Conservation (phyloP, 75 land plant species). For the Gnetum montanum region DNA sequence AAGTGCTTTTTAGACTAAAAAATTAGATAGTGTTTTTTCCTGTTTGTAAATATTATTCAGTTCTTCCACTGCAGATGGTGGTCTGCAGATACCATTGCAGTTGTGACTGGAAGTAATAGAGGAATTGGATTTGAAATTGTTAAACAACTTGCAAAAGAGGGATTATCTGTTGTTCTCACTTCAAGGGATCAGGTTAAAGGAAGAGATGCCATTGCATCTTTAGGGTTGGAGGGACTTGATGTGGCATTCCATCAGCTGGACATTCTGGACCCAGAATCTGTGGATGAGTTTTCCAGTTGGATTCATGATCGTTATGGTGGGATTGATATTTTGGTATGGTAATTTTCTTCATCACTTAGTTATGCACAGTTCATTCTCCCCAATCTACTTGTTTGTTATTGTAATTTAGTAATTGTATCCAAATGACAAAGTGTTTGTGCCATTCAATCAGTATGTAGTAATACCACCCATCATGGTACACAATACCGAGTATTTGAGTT, state of each 20-base stretch:
- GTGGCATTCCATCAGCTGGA: constrained; percentile 60
- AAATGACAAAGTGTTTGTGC: neutral
- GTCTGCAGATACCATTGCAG: constrained; percentile 64
- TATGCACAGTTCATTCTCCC: neutral
- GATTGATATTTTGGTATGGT: constrained; percentile 64
- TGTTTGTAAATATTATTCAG: too few relatives aligned
- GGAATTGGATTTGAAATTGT: constrained; percentile 83
- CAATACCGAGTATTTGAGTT: too few relatives aligned
- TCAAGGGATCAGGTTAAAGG: constrained; percentile 54
- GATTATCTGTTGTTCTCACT: constrained; percentile 57
- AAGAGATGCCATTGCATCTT: constrained; percentile 21
- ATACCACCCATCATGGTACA: too few relatives aligned
- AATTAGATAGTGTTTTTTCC: too few relatives aligned
- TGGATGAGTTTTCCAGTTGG: constrained; percentile 53
- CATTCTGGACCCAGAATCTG: constrained; percentile 36
- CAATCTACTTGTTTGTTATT: neutral
- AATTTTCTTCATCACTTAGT: neutral
- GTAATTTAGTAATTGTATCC: neutral
- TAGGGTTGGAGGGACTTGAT: constrained; percentile 51
- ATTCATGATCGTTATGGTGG: constrained; percentile 39
- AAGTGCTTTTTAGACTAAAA: too few relatives aligned
- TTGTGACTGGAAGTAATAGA: constrained; percentile 73
- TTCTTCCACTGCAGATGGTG: constrained; percentile 56
- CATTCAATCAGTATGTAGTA: neutral
- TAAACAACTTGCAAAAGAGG: constrained; percentile 51